Evolutionary conservation across 345 rosid genomes (phyloP).

Genomic region (Punica granatum): DNA sequence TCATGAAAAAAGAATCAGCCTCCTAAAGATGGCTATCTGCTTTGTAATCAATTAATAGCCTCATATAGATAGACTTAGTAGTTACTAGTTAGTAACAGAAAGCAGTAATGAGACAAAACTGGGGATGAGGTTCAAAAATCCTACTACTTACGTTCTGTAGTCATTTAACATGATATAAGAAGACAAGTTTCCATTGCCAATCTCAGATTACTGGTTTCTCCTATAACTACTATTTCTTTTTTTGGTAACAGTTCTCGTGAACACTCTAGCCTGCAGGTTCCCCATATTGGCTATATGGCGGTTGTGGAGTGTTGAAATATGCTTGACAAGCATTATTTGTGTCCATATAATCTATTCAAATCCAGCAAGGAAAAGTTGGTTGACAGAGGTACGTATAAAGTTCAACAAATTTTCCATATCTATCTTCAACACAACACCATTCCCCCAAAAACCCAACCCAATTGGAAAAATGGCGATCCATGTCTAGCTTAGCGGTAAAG

Average conservation of each 20-base stretch:
- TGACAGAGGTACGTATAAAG: too few relatives aligned
- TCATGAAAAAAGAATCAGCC: conserved; percentile 17
- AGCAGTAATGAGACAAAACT: neutral
- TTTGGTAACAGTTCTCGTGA: too few relatives aligned
- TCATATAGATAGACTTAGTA: neutral
- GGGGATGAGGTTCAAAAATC: neutral
- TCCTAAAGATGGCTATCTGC: neutral
- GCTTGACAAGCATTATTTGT: neutral
- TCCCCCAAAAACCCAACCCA: too few relatives aligned
- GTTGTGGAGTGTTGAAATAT: neutral
- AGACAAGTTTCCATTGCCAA: neutral
- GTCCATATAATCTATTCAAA: neutral
- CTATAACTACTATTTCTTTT: neutral
- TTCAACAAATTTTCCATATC: neutral
- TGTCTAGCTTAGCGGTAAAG: too few relatives aligned
- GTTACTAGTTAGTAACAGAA: neutral
- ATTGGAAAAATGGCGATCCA: too few relatives aligned
- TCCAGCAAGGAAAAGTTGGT: neutral
- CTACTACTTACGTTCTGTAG: neutral
- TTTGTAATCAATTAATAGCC: neutral
- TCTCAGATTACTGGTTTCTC: neutral
- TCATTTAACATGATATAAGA: neutral
- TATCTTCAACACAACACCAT: too few relatives aligned
- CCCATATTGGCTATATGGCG: neutral
- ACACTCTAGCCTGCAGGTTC: too few relatives aligned